Percentiles rank a stretch among this genome's conserved stretches.
These are phyloP conservation scores for Ogataea nonfermentans DNA, from an alignment of 805 yeast species.

Conservation along the genomic window DNA sequence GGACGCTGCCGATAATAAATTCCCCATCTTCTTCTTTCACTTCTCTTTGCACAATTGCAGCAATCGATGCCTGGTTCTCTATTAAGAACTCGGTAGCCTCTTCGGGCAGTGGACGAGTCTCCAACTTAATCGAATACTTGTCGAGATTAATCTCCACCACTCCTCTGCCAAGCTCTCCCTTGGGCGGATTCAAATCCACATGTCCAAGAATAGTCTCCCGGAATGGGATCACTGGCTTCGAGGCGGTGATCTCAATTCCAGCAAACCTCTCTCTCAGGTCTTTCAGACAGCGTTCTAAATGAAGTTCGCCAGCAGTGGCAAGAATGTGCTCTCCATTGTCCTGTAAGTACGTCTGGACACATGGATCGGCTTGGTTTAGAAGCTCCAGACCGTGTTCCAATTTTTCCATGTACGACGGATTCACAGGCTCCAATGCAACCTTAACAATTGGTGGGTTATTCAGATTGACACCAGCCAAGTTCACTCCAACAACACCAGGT, in stretches of 20 bases:
- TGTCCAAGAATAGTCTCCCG: conserved; percentile 70
- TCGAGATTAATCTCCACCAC: conserved; percentile 50
- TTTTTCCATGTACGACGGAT: conserved; percentile 74
- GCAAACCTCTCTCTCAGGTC: conserved; percentile 92
- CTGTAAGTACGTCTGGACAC: conserved; percentile 81
- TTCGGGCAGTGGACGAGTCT: conserved; percentile 54
- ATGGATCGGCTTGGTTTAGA: conserved; percentile 89
- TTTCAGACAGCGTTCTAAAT: conserved; percentile 88
- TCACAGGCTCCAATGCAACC: conserved; percentile 93
- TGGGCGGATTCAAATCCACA: conserved; percentile 48
- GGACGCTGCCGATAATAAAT: conserved; percentile 45
- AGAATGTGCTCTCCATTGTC: conserved; percentile 92
- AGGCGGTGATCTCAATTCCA: conserved; percentile 78
- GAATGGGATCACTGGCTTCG: conserved; percentile 93
- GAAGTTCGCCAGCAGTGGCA: conserved; percentile 96
- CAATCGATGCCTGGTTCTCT: conserved; percentile 45
- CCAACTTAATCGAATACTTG: conserved; percentile 40
- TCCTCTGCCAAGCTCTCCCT: conserved; percentile 49
- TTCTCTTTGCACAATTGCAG: conserved; percentile 32
- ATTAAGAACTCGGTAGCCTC: conserved; percentile 48
- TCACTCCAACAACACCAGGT: conserved; percentile 59
- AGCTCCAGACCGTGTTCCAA: conserved; percentile 76
- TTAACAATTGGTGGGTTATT: conserved; percentile 89
- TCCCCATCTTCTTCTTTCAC: conserved; percentile 24
- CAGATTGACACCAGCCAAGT: conserved; percentile 70